Base-by-base conservation (phyloP, 805 yeast genomes). In the Suhomyces xylopsoci region DNA sequence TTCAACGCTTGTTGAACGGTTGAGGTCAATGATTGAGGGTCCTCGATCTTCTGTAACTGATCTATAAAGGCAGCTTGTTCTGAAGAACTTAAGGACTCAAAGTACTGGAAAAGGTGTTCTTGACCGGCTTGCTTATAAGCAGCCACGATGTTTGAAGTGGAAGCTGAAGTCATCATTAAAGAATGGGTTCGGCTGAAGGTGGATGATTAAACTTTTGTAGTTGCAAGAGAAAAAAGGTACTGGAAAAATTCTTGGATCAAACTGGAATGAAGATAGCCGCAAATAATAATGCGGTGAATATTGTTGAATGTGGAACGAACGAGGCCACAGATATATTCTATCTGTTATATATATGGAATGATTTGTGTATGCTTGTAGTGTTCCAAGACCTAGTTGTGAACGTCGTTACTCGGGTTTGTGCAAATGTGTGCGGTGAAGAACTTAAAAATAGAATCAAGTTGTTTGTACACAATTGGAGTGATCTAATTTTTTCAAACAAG, bases 71-170 rank as follows among this genome's bases (percentile, higher is more conserved):
- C 34, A 1, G 58, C 53, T 58, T 76, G 73, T 50, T 81, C 58
- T 14, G 52, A 65, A 1, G 57, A 52, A 5, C 66, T 41, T 43
- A 84, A 67, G 10, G 60, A 47, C 41, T 77, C 77, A 72, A 78
- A 79, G 56, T 76, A 78, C 26, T 70, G 63, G 63, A 83, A 83
- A 15, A 84, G 59, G 53, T 83, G 87, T 2, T 58, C 62, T 63
- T 84, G 90, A 7, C 78, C 77, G 0, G 85, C 84, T 5, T 68
- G 62, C 22, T 61, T 63, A 59, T 71, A 83, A 14, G 62, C 47
- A 48, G 74, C 65, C 45, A 63, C 54, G 25, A 62, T 53, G 15
- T 26, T 28, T 17, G 25, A 34, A 14, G 46, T 7, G 34, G 55
- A 47, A 10, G 63, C 42, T 32, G 57, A 55, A 20, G 54, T 48